Conservation (phyloP, 2,329 filamentous ascomycete genomes). For the Colletotrichum costaricense region DNA sequence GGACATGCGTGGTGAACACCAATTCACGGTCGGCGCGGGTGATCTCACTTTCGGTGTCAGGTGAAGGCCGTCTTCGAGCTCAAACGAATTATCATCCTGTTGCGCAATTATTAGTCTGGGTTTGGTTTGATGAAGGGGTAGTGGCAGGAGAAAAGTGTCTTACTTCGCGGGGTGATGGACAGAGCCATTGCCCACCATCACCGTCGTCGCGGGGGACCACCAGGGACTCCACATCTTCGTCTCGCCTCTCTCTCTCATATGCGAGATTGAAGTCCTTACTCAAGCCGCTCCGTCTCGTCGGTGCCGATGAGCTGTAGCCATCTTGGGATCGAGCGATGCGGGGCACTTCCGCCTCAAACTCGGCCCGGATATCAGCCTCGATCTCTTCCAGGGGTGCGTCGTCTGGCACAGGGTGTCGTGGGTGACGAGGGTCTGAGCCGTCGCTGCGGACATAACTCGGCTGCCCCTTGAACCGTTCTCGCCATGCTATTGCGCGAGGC, state of each 20-base stretch:
- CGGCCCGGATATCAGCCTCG: background rate
- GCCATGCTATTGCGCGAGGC: constrained; percentile 20
- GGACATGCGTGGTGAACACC: constrained; percentile 33
- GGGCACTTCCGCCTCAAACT: constrained; percentile 6
- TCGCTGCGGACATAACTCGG: constrained; percentile 24
- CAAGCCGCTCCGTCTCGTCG: constrained; percentile 13
- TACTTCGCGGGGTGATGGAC: constrained; percentile 1
- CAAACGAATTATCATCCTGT: background rate
- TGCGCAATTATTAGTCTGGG: background rate
- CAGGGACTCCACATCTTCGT: constrained; percentile 14
- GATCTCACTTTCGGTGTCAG: constrained; percentile 4
- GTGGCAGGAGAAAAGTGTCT: no score
- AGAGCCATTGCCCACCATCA: constrained; percentile 7
- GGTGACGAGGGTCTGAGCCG: constrained; percentile 3
- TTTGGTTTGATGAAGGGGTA: no score
- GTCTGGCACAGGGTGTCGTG: background rate
- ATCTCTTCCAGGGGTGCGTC: background rate
- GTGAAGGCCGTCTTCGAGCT: constrained; percentile 19
- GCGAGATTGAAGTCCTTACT: constrained; percentile 7
- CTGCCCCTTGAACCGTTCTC: constrained; percentile 23
- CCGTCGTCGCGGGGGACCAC: constrained; percentile 16
- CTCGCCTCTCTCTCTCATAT: background rate
- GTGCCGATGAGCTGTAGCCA: background rate
- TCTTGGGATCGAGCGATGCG: constrained; percentile 1
- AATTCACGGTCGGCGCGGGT: constrained; percentile 25